Conservation (phyloP, 768 basidiomycete species). For the Clavulina sp. region DNA sequence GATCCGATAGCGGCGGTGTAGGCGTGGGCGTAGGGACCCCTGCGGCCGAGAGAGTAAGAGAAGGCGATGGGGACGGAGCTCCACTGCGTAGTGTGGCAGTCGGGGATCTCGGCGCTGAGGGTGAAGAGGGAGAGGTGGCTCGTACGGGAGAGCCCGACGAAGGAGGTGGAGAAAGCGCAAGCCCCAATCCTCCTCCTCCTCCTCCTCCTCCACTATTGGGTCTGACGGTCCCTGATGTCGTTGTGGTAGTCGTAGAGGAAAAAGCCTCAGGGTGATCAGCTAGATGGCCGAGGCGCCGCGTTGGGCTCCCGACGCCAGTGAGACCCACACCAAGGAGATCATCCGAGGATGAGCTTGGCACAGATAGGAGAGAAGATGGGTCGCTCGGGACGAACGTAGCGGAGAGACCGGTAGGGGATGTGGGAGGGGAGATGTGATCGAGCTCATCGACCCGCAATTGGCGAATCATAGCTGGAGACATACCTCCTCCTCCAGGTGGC, state of each 20-base stretch:
- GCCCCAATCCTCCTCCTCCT: neutral
- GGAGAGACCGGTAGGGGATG: constrained; percentile 63
- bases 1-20: constrained; percentile 2
- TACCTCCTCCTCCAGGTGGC: constrained; percentile 22
- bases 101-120: too few species aligned
- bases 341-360: too few species aligned
- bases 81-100: too few species aligned
- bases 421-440: too few species aligned
- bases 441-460: constrained; percentile 40
- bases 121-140: too few species aligned
- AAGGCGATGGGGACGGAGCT: neutral
- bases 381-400: constrained; percentile 20
- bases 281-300: constrained; percentile 37
- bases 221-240: too few species aligned
- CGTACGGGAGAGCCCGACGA: too few species aligned
- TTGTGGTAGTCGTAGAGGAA: constrained; percentile 18
- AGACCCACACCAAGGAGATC: too few species aligned
- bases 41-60: neutral
- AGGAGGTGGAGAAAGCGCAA: too few species aligned
- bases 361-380: neutral
- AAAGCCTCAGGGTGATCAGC: constrained; percentile 63
- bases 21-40: neutral
- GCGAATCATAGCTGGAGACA: constrained; percentile 16
- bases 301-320: too few species aligned
- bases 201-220: too few species aligned